Evolutionary conservation across 1,284 basidiomycete species (phyloP), one percentile per base, ranked within the genome.

Genomic region (Cryptococcus deneoformans): DNA sequence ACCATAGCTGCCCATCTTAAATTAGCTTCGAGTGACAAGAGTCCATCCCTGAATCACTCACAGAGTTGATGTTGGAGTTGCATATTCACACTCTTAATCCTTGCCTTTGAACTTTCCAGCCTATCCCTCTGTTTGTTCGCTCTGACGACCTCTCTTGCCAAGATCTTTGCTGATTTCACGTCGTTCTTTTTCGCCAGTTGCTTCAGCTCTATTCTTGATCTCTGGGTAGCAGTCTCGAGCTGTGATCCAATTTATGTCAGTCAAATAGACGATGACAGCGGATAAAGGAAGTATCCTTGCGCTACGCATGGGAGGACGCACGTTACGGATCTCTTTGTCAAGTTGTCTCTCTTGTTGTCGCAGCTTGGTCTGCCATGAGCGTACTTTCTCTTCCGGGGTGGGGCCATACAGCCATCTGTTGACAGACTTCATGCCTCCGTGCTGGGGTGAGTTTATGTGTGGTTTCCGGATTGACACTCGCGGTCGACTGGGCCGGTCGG

Each of bases 41-140:
- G 16, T 9, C 10, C 12, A 9, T 14, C n/a, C 29, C n/a, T n/a
- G 20, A 11, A 40, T 14, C 7, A 38, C 86, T 68, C 71, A 98
- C 95, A 90, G 59, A 97, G 82, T 77, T 99, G 96, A 75, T 99
- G 92, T 55, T 86, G 83, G 57, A 99, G 81, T 77, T 98, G 95
- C 74, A 87, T 88, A 52, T 87, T 84, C 63, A 99, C 96, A 47
- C 92, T 95, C 57, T 91, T 90, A 56, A 99, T 79, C 62, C 90
- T 83, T 37, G 96, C 96, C 79, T 99, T 98, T 79, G 87, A 89
- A 60, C 92, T 89, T 46, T 90, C 88, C 54, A 99, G 79, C 46
- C 92, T 82, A 73, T 96, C 90, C 76, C 93, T 91, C 82, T 99
- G 96, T 77, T 93, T 96, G 70, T 90, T 86, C 64, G 89, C 92